These are phyloP conservation scores for Penicillium occitanis DNA, from an alignment of 2,329 filamentous ascomycete genomes.

Conservation along the genomic window DNA sequence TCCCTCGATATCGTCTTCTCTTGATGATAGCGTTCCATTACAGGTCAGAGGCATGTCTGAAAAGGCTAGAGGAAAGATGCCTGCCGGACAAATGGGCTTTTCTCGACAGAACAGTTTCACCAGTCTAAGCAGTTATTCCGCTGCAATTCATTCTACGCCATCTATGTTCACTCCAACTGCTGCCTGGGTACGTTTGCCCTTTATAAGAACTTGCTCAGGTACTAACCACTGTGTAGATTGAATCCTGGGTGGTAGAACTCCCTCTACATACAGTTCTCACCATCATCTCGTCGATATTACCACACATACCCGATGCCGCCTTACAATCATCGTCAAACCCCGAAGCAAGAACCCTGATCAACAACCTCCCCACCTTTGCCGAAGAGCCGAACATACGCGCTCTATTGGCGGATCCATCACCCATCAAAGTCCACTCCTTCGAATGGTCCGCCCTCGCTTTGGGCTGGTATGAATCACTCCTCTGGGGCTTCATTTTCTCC, in stretches of 20 bases:
- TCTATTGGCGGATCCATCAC: slow-evolving; percentile 66
- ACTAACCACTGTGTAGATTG: slow-evolving; percentile 59
- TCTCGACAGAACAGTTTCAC: slow-evolving; percentile 88
- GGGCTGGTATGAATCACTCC: slow-evolving; percentile 91
- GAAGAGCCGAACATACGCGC: slow-evolving; percentile 62
- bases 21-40: slow-evolving; percentile 76
- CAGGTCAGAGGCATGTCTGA: slow-evolving; percentile 93
- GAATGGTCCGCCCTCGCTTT: slow-evolving; percentile 89
- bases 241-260: slow-evolving; percentile 88
- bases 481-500: slow-evolving; percentile 92
- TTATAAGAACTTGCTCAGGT: not conserved
- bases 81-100: slow-evolving; percentile 75
- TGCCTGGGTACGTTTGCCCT: slow-evolving; percentile 60
- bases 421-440: slow-evolving; percentile 80
- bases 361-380: slow-evolving; percentile 45
- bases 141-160: slow-evolving; percentile 54
- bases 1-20: slow-evolving; percentile 66
- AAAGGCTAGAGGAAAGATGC: slow-evolving; percentile 94
- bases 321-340: slow-evolving; percentile 41
- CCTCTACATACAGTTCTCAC: slow-evolving; percentile 84
- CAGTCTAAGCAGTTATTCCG: slow-evolving; percentile 68
- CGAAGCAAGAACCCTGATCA: slow-evolving; percentile 44
- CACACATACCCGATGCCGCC: slow-evolving; percentile 51
- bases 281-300: slow-evolving; percentile 64
- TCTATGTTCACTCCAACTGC: slow-evolving; percentile 72